A percentile compares a stretch with the other conserved stretches of the same genome.
Conservation (phyloP, 1,284 basidiomycete genomes). For the Mycena sp. region DNA sequence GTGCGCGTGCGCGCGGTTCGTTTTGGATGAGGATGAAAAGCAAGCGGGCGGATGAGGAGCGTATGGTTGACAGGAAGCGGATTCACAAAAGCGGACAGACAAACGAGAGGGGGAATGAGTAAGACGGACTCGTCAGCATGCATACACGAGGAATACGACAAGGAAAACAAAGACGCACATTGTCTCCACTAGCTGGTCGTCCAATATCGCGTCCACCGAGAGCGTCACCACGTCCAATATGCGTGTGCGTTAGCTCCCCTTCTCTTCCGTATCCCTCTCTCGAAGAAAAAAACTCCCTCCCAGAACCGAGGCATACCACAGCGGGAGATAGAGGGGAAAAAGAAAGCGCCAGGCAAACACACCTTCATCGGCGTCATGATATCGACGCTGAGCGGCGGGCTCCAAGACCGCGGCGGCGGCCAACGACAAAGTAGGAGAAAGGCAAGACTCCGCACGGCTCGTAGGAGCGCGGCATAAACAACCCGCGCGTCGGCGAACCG, state of each 20-base stretch:
- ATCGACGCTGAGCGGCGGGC: conserved; percentile 81
- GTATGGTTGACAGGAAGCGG: too few species aligned
- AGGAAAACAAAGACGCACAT: neutral
- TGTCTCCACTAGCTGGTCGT: conserved; percentile 80
- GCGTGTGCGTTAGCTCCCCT: neutral
- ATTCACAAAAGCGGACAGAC: too few species aligned
- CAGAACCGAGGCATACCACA: too few species aligned
- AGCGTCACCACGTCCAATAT: conserved; percentile 82
- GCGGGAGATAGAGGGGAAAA: too few species aligned
- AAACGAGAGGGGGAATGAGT: too few species aligned
- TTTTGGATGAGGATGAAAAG: too few species aligned
- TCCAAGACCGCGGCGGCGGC: conserved; percentile 88
- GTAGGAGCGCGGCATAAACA: too few species aligned
- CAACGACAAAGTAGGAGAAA: conserved; percentile 5
- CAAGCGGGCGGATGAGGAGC: neutral
- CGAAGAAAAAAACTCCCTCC: too few species aligned
- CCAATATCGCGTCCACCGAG: conserved; percentile 79
- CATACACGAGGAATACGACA: neutral
- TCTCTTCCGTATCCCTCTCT: too few species aligned
- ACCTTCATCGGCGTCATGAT: conserved; percentile 91
- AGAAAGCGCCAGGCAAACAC: neutral
- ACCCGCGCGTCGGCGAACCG: too few species aligned
- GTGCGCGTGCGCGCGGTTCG: too few species aligned
- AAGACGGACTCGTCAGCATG: neutral
- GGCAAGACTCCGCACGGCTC: too few species aligned